Evolutionary conservation across 768 basidiomycete species (phyloP).

Genomic region (Ramaria rubella): DNA sequence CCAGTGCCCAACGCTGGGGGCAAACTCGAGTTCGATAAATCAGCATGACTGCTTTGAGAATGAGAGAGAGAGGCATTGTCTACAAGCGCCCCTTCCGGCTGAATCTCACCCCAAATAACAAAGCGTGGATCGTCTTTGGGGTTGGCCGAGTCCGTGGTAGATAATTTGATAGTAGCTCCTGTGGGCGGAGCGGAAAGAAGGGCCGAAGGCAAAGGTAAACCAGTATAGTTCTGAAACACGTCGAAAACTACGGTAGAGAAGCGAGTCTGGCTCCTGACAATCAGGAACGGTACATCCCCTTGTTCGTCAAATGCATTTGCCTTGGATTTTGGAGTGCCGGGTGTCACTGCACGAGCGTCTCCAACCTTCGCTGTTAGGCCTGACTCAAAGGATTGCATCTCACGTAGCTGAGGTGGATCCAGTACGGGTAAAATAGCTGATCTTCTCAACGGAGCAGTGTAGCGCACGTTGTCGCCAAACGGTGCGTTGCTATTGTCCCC

Average conservation of each 20-base stretch:
- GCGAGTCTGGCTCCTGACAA: constrained; percentile 20
- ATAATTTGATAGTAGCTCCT: constrained; percentile 64
- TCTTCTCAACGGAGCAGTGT: constrained; percentile 1
- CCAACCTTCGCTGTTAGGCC: constrained; percentile 66
- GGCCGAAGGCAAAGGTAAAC: constrained; percentile 66
- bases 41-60: constrained; percentile 16
- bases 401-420: constrained; percentile 48
- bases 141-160: constrained; percentile 57
- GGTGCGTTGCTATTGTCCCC: neutral
- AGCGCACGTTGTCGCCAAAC: constrained; percentile 5
- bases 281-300: neutral
- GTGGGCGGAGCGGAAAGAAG: constrained; percentile 49
- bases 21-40: constrained; percentile 24
- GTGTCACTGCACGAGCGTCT: constrained; percentile 8
- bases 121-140: constrained; percentile 87
- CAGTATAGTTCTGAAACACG: constrained; percentile 72
- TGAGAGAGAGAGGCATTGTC: constrained; percentile 31
- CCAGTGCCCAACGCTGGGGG: constrained; percentile 30
- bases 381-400: constrained; percentile 86
- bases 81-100: constrained; percentile 21
- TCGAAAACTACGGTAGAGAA: constrained; percentile 77
- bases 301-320: neutral
- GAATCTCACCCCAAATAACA: constrained; percentile 78
- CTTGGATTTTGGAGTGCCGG: neutral
- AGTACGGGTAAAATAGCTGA: neutral